Conservation (phyloP, 2,329 filamentous ascomycete species). For the Neopestalotiopsis sp. region DNA sequence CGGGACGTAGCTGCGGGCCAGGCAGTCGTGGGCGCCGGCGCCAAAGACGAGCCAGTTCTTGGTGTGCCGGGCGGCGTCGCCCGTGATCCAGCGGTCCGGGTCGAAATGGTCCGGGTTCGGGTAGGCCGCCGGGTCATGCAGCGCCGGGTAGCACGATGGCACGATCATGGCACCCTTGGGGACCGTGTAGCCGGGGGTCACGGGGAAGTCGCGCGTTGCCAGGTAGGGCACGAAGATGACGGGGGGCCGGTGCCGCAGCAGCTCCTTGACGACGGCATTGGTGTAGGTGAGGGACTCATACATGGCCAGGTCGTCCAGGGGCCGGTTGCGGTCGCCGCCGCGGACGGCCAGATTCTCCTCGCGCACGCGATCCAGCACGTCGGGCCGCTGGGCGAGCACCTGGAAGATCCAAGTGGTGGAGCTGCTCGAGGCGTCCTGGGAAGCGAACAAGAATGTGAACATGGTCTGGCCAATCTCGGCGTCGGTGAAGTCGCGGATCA, state of each 20-base stretch:
- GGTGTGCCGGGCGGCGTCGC: conserved; percentile 53
- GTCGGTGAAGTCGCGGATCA: conserved; percentile 56
- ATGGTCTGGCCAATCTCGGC: conserved; percentile 54
- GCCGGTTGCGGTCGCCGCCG: conserved; percentile 43
- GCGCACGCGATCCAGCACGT: conserved; percentile 50
- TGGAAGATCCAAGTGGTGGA: conserved; percentile 60
- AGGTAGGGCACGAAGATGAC: conserved; percentile 61
- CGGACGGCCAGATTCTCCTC: conserved; percentile 51
- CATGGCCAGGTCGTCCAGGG: conserved; percentile 50
- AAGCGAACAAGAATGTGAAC: conserved; percentile 59
- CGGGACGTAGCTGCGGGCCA: conserved; percentile 54
- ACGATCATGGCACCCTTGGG: conserved; percentile 55
- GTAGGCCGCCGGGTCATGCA: conserved; percentile 54
- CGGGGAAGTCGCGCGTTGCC: conserved; percentile 50
- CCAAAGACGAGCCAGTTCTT: conserved; percentile 62
- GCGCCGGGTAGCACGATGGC: conserved; percentile 55
- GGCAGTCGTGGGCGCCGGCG: conserved; percentile 54
- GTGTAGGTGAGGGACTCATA: conserved; percentile 56
- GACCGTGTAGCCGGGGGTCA: conserved; percentile 52
- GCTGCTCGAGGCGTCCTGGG: conserved; percentile 58
- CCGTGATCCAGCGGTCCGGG: conserved; percentile 57
- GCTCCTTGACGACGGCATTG: conserved; percentile 57
- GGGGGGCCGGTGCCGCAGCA: conserved; percentile 55
- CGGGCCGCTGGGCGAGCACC: conserved; percentile 53
- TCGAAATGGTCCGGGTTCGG: conserved; percentile 52